phyloP scores from a whole-genome alignment of 345 rosid species.

The Combretum micranthum region DNA sequence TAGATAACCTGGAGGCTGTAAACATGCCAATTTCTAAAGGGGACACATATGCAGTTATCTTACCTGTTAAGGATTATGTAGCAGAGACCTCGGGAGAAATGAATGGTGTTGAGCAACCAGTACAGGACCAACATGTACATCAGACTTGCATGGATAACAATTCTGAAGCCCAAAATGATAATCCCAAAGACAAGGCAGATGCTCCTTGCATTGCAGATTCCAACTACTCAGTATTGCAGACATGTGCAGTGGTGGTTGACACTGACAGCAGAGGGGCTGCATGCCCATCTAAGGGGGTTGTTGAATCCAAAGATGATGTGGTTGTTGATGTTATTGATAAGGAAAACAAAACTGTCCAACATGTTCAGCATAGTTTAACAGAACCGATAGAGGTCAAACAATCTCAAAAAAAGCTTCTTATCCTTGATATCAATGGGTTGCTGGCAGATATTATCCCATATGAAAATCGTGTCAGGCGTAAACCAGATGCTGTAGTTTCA shows the following conservation, averaged over 20 bases:
- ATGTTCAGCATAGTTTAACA: conserved; percentile 9
- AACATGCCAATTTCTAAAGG: conserved; percentile 9
- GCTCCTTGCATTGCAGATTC: too few relatives aligned
- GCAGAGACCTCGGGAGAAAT: not conserved
- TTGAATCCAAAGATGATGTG: conserved; percentile 8
- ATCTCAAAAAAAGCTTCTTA: conserved; percentile 55
- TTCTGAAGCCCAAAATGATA: not conserved
- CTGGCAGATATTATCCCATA: conserved; percentile 51
- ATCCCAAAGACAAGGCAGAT: not conserved
- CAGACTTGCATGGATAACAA: not conserved
- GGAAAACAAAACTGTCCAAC: conserved; percentile 14
- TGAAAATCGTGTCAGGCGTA: conserved; percentile 3
- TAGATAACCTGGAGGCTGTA: conserved; percentile 8
- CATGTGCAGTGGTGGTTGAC: conserved; percentile 12
- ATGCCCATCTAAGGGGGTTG: not conserved
- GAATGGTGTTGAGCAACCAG: conserved; percentile 5
- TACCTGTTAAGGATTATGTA: not conserved
- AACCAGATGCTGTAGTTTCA: conserved; percentile 39
- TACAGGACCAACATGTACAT: not conserved
- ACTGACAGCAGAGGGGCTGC: not conserved
- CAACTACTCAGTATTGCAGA: not conserved
- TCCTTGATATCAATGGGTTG: conserved; percentile 82
- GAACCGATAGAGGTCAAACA: conserved; percentile 16
- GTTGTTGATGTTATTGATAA: conserved; percentile 4
- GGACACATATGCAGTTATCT: not conserved